A percentile compares a stretch with the other conserved stretches of the same genome.
phyloP scores from a whole-genome alignment of 495 filamentous ascomycete genomes.

The Penicillium riverlandense region DNA sequence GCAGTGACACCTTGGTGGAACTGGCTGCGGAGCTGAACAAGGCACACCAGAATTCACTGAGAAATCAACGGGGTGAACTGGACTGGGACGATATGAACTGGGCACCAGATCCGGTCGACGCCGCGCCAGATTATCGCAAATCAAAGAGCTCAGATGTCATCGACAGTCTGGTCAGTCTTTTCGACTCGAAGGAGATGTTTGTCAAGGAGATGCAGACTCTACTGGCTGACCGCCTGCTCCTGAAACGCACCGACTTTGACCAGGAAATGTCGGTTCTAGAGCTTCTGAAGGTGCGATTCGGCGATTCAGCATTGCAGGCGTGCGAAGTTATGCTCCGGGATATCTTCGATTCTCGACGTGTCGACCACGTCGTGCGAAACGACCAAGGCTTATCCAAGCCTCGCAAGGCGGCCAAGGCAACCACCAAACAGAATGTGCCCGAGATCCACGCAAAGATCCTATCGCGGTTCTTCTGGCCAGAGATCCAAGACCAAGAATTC shows the following conservation, averaged over 20 bases:
- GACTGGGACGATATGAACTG: slow-evolving; percentile 89
- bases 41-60: slow-evolving; percentile 42
- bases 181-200: slow-evolving; percentile 81
- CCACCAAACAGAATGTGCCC: slow-evolving; percentile 12
- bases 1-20: slow-evolving; percentile 57
- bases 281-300: slow-evolving; percentile 82
- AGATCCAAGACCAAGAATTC: slow-evolving; percentile 71
- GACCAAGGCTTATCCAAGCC: slow-evolving; percentile 28
- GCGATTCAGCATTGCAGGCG: slow-evolving; percentile 74
- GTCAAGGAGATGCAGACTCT: slow-evolving; percentile 88
- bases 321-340: slow-evolving; percentile 97
- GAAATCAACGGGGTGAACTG: slow-evolving; percentile 56
- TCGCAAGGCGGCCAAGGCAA: not conserved
- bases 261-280: slow-evolving; percentile 78
- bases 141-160: slow-evolving; percentile 90
- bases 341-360: slow-evolving; percentile 73
- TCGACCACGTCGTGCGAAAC: slow-evolving; percentile 57
- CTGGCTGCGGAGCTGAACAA: slow-evolving; percentile 67
- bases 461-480: slow-evolving; percentile 91
- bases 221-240: slow-evolving; percentile 73
- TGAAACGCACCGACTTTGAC: slow-evolving; percentile 60
- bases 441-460: slow-evolving; percentile 75
- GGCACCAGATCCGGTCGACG: slow-evolving; percentile 88
- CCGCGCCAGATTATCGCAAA: slow-evolving; percentile 82
- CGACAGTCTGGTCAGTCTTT: slow-evolving; percentile 76